Conservation (phyloP, 306 rosid species). For the Castanea crenata region DNA sequence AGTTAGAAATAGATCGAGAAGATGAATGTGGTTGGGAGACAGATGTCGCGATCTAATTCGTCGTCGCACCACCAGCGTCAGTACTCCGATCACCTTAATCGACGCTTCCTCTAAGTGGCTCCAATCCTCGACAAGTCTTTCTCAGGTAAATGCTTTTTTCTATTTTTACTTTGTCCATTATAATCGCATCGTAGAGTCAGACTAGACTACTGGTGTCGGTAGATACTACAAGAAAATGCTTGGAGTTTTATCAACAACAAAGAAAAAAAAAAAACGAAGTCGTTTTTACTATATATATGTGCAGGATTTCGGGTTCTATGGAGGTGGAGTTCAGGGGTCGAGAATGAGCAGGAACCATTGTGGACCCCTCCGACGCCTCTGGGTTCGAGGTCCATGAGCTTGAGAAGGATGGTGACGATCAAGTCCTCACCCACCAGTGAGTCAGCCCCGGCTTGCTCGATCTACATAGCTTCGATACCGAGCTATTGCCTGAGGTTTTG, state of each 20-base stretch:
- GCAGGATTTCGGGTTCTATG: constrained; percentile 62
- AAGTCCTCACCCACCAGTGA: constrained; percentile 44
- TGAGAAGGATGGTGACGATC: constrained; percentile 72
- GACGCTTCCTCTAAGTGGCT: constrained; percentile 55
- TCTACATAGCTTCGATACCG: constrained; percentile 75
- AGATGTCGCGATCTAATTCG: constrained; percentile 59
- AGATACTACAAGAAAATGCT: too few species aligned
- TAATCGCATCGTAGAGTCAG: too few species aligned
- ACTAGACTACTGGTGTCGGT: too few species aligned
- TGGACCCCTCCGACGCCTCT: constrained; percentile 8
- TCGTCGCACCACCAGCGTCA: constrained; percentile 63
- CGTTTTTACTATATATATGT: neutral
- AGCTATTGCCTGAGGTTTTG: constrained; percentile 71
- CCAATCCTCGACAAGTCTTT: constrained; percentile 50
- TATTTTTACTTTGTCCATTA: too few species aligned
- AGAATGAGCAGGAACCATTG: constrained; percentile 16
- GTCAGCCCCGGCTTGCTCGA: constrained; percentile 67
- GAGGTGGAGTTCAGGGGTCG: constrained; percentile 29
- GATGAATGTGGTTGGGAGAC: constrained; percentile 52
- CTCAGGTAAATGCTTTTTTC: constrained; percentile 36
- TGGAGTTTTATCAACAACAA: neutral
- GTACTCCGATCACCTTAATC: constrained; percentile 57
- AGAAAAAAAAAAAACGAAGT: neutral
- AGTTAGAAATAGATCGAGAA: neutral
- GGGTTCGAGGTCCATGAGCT: constrained; percentile 58